Evolutionary conservation across 441 rosid genomes (phyloP).

Genomic region (Gossypium aridum): DNA sequence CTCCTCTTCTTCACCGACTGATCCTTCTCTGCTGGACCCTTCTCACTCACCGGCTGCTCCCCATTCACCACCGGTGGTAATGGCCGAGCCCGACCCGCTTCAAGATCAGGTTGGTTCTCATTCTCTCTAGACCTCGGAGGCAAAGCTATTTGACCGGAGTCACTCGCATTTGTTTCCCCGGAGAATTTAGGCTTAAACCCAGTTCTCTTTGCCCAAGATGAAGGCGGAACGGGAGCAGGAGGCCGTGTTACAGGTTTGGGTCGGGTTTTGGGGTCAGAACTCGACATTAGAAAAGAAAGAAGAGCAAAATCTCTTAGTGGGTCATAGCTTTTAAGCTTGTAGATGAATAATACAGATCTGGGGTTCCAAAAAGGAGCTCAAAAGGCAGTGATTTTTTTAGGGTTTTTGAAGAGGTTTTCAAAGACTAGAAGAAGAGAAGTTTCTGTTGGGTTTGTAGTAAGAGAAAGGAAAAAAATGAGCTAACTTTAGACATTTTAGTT

Average conservation of each 20-base stretch:
- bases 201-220: conserved; percentile 91
- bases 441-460: neutral
- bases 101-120: conserved; percentile 61
- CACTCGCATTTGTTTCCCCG: conserved; percentile 77
- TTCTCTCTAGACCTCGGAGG: conserved; percentile 42
- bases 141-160: conserved; percentile 60
- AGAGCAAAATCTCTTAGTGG: neutral
- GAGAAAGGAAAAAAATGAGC: neutral
- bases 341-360: conserved; percentile 11
- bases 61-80: conserved; percentile 29
- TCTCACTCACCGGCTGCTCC: conserved; percentile 24
- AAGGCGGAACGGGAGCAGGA: conserved; percentile 54
- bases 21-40: conserved; percentile 37
- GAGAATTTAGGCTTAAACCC: conserved; percentile 96
- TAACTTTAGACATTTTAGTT: neutral
- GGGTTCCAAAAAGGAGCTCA: conserved; percentile 15
- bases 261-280: conserved; percentile 63
- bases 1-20: conserved; percentile 69
- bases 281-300: conserved; percentile 36
- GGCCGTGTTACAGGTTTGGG: conserved; percentile 69
- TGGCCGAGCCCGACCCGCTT: conserved; percentile 43
- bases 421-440: neutral
- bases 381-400: conserved; percentile 4
- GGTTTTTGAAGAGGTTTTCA: neutral
- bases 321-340: conserved; percentile 4